A percentile compares a stretch with the other conserved stretches of the same genome.
These are phyloP conservation scores for Gossypium anomalum DNA, from an alignment of 345 rosid genomes.

Conservation along the genomic window DNA sequence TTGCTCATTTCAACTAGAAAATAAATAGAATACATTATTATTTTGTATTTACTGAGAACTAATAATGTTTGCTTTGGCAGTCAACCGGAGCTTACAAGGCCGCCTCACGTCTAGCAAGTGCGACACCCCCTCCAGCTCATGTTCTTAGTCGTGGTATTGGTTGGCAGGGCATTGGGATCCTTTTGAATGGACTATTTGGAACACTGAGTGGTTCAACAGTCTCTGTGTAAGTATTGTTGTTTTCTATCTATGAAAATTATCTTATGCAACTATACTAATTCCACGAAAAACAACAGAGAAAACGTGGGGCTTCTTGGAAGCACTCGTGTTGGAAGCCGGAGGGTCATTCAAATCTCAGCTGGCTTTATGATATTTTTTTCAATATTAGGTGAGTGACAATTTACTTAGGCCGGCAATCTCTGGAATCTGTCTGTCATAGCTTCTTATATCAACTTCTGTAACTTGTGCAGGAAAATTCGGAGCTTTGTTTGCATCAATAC, in stretches of 20 bases:
- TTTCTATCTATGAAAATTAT: conserved; percentile 11
- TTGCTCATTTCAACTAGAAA: neutral
- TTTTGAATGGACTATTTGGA: conserved; percentile 82
- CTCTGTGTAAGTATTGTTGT: conserved; percentile 54
- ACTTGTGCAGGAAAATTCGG: conserved; percentile 79
- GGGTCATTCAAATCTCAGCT: conserved; percentile 92
- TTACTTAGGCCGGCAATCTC: neutral
- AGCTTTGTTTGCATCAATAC: conserved; percentile 97
- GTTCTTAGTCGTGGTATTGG: conserved; percentile 99
- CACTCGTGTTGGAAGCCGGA: conserved; percentile 95
- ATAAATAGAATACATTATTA: neutral
- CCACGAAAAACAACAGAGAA: conserved; percentile 51
- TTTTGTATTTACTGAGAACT: neutral
- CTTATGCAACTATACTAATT: conserved; percentile 13
- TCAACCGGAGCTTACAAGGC: conserved; percentile 98
- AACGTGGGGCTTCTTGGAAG: conserved; percentile 94
- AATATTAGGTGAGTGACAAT: conserved; percentile 54
- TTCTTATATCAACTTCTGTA: neutral
- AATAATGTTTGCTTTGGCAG: conserved; percentile 29
- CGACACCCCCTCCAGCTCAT: conserved; percentile 99
- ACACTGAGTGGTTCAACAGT: conserved; percentile 77
- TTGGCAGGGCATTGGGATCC: conserved; percentile 98
- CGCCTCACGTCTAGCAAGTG: conserved; percentile 90
- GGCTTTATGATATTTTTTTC: conserved; percentile 99
- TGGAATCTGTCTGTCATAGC: neutral